Base-by-base conservation (phyloP, 2,329 filamentous ascomycete species). In the Rhinocladiella similis region DNA sequence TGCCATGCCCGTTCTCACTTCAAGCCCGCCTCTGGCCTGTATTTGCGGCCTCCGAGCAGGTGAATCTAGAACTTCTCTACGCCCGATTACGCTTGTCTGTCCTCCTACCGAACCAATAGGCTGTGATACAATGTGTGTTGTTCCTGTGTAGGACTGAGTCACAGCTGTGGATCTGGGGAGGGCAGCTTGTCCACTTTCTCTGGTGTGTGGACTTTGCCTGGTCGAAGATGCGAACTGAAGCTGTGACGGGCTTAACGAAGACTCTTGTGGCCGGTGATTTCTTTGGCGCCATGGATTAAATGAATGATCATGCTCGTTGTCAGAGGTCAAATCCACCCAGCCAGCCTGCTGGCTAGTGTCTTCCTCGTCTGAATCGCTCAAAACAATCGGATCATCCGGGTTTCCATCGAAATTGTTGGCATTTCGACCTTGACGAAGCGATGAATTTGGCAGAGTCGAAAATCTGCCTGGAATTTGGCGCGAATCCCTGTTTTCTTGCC, bases 301-400 rank as follows among this genome's bases (percentile, higher is more conserved):
- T 10, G 43, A 27, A 46, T 29, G 20, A 25, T 41, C 38, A 41
- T 13, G 38, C 14, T 25, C 43, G 22, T 13, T 27, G 10, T 46
- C 22, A 22, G n/a, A 27, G 1, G 43, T 46, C 43, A 46, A 16
- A 29, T 46, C 43, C 25, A 46, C 25, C 19, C 20, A 22, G 7
- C 22, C 22, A 9, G 7, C 7, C 14, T 22, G 12, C n/a, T 16
- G 22, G 7, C n/a, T 16, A 9, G 43, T 13, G 2, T 9, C 20
- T 50, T 55, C 53, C 16, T 55, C 53, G n/a, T 55, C 53, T 5
- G 53, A 55, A 46, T 55, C 53, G 35, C 47, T 55, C 39, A 55
- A 43, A 14, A 55, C 53, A 45, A 55, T 55, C 13, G 48, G 45
- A 13, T 48, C 46, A 36, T 38, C 16, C 25, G 13, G 22, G 18